Percentiles rank a stretch among this genome's conserved stretches.
Evolutionary conservation across 768 basidiomycete genomes (phyloP).

Genomic region (Suillus variegatus): DNA sequence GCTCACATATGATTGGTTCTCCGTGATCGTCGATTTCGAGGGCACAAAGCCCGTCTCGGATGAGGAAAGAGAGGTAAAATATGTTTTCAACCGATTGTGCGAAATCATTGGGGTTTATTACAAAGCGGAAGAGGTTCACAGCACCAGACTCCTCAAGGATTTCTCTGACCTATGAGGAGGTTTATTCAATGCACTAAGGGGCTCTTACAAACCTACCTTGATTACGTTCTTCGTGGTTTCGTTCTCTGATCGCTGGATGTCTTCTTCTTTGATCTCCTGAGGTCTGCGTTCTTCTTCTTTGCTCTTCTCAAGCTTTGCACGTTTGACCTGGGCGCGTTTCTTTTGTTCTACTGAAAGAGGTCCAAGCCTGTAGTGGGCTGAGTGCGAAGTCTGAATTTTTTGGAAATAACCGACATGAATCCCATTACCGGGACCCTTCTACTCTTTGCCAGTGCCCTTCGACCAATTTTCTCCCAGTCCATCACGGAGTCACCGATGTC

Average conservation of each 20-base stretch:
- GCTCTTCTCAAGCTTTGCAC: slow-evolving; percentile 71
- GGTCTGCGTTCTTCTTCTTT: slow-evolving; percentile 70
- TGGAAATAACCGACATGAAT: slow-evolving; percentile 70
- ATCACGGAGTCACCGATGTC: slow-evolving; percentile 51
- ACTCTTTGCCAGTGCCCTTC: slow-evolving; percentile 79
- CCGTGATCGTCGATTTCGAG: slow-evolving; percentile 68
- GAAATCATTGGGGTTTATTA: slow-evolving; percentile 89
- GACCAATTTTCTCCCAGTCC: slow-evolving; percentile 87
- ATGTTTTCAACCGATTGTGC: slow-evolving; percentile 96
- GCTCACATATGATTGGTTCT: slow-evolving; percentile 75
- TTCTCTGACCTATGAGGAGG: slow-evolving; percentile 52
- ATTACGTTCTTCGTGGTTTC: slow-evolving; percentile 89
- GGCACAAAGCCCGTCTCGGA: slow-evolving; percentile 80
- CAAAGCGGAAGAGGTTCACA: slow-evolving; percentile 83
- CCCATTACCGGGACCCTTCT: slow-evolving; percentile 78
- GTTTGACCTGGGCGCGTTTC: slow-evolving; percentile 59
- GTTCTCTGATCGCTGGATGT: slow-evolving; percentile 81
- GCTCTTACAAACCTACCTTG: slow-evolving; percentile 45
- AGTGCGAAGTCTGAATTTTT: slow-evolving; percentile 8
- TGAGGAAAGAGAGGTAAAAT: slow-evolving; percentile 93
- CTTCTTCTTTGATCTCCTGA: slow-evolving; percentile 80
- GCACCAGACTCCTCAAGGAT: slow-evolving; percentile 51
- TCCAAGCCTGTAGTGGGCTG: slow-evolving; percentile 67
- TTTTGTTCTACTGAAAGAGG: slow-evolving; percentile 88
- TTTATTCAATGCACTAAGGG: neutral